These are phyloP conservation scores for Fusarium agapanthi DNA, from an alignment of 2,329 filamentous ascomycete species.

Conservation along the genomic window DNA sequence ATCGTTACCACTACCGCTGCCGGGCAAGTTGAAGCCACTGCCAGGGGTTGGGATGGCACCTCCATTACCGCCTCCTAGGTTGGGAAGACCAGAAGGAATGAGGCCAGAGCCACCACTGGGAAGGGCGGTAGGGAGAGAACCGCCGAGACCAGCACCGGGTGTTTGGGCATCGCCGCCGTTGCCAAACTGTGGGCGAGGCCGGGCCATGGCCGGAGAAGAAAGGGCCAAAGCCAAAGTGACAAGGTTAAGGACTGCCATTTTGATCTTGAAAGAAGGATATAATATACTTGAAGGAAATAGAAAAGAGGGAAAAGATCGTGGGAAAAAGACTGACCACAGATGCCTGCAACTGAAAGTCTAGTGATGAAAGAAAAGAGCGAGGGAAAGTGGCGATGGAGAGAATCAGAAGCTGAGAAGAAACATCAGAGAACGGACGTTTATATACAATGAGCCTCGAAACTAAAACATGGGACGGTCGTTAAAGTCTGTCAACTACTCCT, in stretches of 20 bases:
- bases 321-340: constrained; percentile 39
- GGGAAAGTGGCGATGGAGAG: constrained; percentile 36
- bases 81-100: constrained; percentile 2
- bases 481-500: constrained; percentile 8
- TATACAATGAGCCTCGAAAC: constrained; percentile 8
- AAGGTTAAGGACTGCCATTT: constrained; percentile 41
- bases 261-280: constrained; percentile 15
- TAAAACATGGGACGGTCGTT: constrained; percentile 11
- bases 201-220: constrained; percentile 32
- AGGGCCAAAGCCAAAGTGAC: constrained; percentile 42
- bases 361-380: constrained; percentile 36
- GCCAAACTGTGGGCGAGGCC: constrained; percentile 26
- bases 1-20: background rate
- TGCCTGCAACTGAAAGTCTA: constrained; percentile 42
- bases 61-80: background rate
- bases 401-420: constrained; percentile 11
- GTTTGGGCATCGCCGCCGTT: constrained; percentile 11
- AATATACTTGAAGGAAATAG: constrained; percentile 6
- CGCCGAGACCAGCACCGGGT: constrained; percentile 25
- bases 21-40: background rate
- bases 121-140: constrained; percentile 4
- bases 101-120: constrained; percentile 14
- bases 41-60: constrained; percentile 2
- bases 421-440: constrained; percentile 26
- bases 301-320: constrained; percentile 26